These are phyloP conservation scores for Amphichorda felina DNA, from an alignment of 2,329 filamentous ascomycete genomes.

Conservation along the genomic window DNA sequence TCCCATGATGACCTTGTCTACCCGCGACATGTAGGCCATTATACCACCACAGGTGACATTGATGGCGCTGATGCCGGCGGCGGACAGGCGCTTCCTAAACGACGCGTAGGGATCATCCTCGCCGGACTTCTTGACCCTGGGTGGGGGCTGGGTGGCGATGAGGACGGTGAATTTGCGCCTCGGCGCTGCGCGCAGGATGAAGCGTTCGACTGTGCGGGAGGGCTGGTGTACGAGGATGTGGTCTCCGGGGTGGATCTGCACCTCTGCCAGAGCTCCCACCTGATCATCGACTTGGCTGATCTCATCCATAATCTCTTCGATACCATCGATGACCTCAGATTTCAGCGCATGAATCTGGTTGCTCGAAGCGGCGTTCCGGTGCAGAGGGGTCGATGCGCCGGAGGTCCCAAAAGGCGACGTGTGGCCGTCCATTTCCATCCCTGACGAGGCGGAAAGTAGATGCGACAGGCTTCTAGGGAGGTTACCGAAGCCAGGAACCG, in stretches of 20 bases:
- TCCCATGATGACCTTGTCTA: conserved; percentile 89
- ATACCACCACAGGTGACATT: conserved; percentile 75
- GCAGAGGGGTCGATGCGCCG: conserved; percentile 36
- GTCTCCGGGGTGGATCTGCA: conserved; percentile 89
- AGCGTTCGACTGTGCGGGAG: conserved; percentile 77
- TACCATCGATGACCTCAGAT: conserved; percentile 85
- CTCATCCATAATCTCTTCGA: conserved; percentile 69
- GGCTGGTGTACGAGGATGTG: conserved; percentile 84
- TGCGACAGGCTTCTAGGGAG: conserved; percentile 75
- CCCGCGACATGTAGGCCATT: conserved; percentile 87
- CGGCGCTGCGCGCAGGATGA: conserved; percentile 74
- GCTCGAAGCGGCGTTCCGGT: conserved; percentile 16
- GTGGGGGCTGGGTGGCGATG: conserved; percentile 53
- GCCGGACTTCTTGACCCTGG: conserved; percentile 13
- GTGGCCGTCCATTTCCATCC: conserved; percentile 24
- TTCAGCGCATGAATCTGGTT: conserved; percentile 58
- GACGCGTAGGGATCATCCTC: conserved; percentile 31
- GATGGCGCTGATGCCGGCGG: conserved; percentile 71
- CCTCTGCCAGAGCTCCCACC: conserved; percentile 77
- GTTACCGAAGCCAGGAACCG: conserved; percentile 52
- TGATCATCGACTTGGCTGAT: conserved; percentile 87
- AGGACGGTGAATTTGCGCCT: conserved; percentile 91
- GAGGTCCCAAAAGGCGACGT: conserved; percentile 36
- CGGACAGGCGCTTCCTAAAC: conserved; percentile 67
- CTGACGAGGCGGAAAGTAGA: conserved; percentile 58